Percentiles rank a stretch among this genome's conserved stretches.
These are phyloP conservation scores for Sanguinoderma infundibulare DNA, from an alignment of 1,284 basidiomycete species.

Conservation along the genomic window DNA sequence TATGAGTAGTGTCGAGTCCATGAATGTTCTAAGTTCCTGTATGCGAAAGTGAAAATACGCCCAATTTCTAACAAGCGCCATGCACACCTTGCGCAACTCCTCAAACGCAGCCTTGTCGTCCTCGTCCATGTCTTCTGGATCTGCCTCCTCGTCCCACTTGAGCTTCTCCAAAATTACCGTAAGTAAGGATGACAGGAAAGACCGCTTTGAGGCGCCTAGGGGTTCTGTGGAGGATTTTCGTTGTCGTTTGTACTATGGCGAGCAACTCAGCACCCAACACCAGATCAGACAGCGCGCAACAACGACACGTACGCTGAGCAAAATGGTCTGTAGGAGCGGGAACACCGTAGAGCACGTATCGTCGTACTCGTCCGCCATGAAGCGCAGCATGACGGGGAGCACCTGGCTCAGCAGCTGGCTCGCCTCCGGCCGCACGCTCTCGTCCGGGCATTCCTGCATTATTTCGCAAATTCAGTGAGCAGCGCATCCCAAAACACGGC, in stretches of 20 bases:
- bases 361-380: constrained; percentile 89
- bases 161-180: constrained; percentile 85
- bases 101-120: constrained; percentile 90
- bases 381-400: constrained; percentile 85
- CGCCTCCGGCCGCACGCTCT: constrained; percentile 73
- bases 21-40: constrained; percentile 81
- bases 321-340: constrained; percentile 76
- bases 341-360: constrained; percentile 88
- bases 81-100: constrained; percentile 78
- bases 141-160: constrained; percentile 89
- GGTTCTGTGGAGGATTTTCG: constrained; percentile 72
- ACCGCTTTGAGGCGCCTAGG: constrained; percentile 73
- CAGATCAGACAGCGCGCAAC: background rate
- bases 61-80: background rate
- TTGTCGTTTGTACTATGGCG: constrained; percentile 73
- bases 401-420: constrained; percentile 69
- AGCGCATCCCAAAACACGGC: background rate
- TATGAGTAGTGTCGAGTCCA: constrained; percentile 82
- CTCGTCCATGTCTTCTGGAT: constrained; percentile 86
- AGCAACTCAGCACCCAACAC: background rate
- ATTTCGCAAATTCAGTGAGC: background rate
- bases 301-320: constrained; percentile 66
- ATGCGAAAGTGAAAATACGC: constrained; percentile 6
- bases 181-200: constrained; percentile 83
- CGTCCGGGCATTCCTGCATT: constrained; percentile 62